These are phyloP conservation scores for Fagopyrum homotropicum DNA, from an alignment of 148 eudicot species.

Conservation along the genomic window DNA sequence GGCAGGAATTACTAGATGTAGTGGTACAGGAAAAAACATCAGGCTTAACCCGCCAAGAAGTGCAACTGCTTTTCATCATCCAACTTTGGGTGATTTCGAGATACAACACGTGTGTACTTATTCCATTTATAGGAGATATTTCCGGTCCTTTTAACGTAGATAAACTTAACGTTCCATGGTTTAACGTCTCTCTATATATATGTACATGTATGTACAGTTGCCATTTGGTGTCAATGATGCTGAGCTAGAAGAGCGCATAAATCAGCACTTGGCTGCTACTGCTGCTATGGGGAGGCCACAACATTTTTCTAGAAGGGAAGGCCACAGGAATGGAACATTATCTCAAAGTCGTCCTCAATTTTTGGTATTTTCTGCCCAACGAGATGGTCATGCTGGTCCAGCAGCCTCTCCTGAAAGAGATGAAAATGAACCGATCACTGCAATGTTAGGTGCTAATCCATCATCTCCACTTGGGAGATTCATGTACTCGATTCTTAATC, in stretches of 20 bases:
- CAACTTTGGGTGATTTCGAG: conserved; percentile 79
- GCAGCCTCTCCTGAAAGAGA: conserved; percentile 36
- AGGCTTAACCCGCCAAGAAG: conserved; percentile 63
- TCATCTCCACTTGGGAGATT: conserved; percentile 31
- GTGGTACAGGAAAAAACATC: conserved; percentile 65
- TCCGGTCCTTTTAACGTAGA: background rate
- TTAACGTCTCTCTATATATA: background rate
- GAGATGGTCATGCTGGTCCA: conserved; percentile 39
- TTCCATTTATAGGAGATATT: background rate
- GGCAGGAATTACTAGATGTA: conserved; percentile 88
- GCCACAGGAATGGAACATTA: conserved; percentile 70
- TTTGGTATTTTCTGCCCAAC: conserved; percentile 60
- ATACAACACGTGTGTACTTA: conserved; percentile 67
- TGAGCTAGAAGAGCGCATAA: conserved; percentile 93
- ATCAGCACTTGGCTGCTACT: conserved; percentile 94
- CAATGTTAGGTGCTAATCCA: conserved; percentile 31
- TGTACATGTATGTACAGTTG: conserved; percentile 30
- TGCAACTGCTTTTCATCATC: conserved; percentile 81
- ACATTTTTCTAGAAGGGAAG: conserved; percentile 75
- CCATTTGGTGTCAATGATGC: conserved; percentile 76
- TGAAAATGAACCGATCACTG: conserved; percentile 34
- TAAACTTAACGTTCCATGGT: background rate
- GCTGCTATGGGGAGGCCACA: conserved; percentile 97
- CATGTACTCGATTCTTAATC: no score
- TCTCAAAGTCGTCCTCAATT: conserved; percentile 77